Conservation (phyloP, 179 eudicot species). For the Silene coronaria region DNA sequence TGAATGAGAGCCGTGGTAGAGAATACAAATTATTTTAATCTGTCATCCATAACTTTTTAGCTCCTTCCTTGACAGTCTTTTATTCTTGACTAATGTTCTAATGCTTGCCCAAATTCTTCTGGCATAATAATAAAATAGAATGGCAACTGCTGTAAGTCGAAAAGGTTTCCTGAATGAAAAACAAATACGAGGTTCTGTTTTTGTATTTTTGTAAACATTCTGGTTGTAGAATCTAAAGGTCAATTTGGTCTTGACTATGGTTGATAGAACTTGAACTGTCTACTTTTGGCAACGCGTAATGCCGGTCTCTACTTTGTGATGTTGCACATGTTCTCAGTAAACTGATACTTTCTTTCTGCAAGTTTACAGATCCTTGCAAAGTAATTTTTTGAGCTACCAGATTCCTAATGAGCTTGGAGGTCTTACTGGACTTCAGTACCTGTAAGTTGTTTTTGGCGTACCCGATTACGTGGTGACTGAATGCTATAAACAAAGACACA, state of each 20-base stretch:
- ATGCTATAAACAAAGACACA: not conserved
- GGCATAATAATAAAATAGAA: not conserved
- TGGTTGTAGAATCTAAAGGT: not conserved
- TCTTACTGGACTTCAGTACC: slow-evolving; percentile 60
- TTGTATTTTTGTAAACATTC: not conserved
- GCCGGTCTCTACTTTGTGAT: not conserved
- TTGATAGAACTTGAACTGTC: not conserved
- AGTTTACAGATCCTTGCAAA: slow-evolving; percentile 67
- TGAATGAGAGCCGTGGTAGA: too few species aligned
- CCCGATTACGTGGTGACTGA: slow-evolving; percentile 11
- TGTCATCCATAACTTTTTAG: too few species aligned
- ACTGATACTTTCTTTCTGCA: slow-evolving; percentile 18
- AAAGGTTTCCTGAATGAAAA: not conserved
- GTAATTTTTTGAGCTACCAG: slow-evolving; percentile 70
- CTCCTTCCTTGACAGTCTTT: too few species aligned
- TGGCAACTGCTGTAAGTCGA: not conserved
- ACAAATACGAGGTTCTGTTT: not conserved
- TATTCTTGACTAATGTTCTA: too few species aligned
- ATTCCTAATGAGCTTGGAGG: slow-evolving; percentile 80
- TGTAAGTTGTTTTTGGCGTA: slow-evolving; percentile 50
- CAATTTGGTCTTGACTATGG: not conserved
- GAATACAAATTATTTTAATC: too few species aligned
- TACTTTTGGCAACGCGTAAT: not conserved
- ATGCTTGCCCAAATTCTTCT: not conserved
- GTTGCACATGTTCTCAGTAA: not conserved